Evolutionary conservation across 371 early-diverging fungal species (phyloP).

Genomic region (Zopfochytrium polystomum): DNA sequence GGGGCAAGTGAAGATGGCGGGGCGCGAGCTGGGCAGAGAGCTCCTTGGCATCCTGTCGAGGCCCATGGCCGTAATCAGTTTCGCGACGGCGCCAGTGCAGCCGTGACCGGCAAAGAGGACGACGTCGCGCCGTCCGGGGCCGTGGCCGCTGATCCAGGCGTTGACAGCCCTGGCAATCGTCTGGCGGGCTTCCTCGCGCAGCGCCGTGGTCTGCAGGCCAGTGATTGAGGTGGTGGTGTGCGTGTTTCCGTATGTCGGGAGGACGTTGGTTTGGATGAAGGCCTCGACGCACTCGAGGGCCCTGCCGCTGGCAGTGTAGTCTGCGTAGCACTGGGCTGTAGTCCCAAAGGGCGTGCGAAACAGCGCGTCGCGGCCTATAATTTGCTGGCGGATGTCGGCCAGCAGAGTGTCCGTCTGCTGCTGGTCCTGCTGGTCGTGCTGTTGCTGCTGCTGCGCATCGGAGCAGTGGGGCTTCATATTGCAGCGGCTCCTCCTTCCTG

Average conservation of each 20-base stretch:
- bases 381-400: constrained; percentile 1
- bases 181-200: constrained; percentile 4
- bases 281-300: constrained; percentile 16
- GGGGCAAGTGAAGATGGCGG: constrained; percentile 10
- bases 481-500: too few species aligned
- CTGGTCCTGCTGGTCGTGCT: too few species aligned
- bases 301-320: constrained; percentile 19
- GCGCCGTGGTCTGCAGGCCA: constrained; percentile 5
- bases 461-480: too few species aligned
- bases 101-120: constrained; percentile 13
- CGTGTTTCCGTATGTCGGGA: constrained; percentile 20
- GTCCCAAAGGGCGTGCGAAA: constrained; percentile 17
- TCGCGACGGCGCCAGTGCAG: constrained; percentile 1
- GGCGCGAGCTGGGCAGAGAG: background rate
- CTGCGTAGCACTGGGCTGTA: constrained; percentile 10
- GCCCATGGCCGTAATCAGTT: background rate
- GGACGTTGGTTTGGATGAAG: background rate
- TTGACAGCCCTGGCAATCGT: constrained; percentile 1
- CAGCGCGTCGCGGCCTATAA: background rate
- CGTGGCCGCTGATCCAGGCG: background rate
- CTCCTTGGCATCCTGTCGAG: background rate
- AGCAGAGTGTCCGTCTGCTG: too few species aligned
- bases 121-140: background rate
- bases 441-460: too few species aligned
- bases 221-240: constrained; percentile 11